A percentile compares a stretch with the other conserved stretches of the same genome.
These are phyloP conservation scores for Apophysomyces trapeziformis DNA, from an alignment of 371 early-diverging fungal species.

Conservation along the genomic window DNA sequence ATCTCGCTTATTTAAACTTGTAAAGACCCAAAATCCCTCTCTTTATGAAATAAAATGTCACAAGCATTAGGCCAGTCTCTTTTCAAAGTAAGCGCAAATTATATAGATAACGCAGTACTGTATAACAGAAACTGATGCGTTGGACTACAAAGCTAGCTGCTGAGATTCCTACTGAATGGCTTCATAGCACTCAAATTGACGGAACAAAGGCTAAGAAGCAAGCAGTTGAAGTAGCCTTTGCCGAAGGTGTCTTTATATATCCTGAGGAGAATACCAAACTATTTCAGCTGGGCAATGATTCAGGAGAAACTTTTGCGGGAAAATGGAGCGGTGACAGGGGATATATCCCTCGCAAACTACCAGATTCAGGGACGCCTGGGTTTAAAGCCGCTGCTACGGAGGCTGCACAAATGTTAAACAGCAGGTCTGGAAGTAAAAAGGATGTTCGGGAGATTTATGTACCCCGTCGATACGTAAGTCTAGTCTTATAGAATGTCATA, in stretches of 20 bases:
- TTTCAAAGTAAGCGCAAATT: too few relatives aligned
- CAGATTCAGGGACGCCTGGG: not conserved
- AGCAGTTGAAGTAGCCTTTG: not conserved
- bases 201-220: not conserved
- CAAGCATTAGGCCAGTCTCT: too few relatives aligned
- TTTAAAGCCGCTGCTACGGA: not conserved
- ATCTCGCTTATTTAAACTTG: too few relatives aligned
- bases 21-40: too few relatives aligned
- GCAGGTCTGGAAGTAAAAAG: not conserved
- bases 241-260: not conserved
- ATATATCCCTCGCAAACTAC: not conserved
- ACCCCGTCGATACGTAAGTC: not conserved
- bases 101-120: too few relatives aligned
- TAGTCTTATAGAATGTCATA: not conserved
- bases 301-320: too few relatives aligned
- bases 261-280: not conserved
- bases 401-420: not conserved
- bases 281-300: accelerated
- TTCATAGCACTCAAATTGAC: not conserved
- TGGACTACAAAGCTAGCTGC: not conserved
- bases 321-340: not conserved
- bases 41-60: too few relatives aligned
- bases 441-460: not conserved
- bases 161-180: not conserved
- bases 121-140: too few relatives aligned